These are phyloP conservation scores for Grosmannia huntii DNA, from an alignment of 2,329 filamentous ascomycete genomes.

Conservation along the genomic window DNA sequence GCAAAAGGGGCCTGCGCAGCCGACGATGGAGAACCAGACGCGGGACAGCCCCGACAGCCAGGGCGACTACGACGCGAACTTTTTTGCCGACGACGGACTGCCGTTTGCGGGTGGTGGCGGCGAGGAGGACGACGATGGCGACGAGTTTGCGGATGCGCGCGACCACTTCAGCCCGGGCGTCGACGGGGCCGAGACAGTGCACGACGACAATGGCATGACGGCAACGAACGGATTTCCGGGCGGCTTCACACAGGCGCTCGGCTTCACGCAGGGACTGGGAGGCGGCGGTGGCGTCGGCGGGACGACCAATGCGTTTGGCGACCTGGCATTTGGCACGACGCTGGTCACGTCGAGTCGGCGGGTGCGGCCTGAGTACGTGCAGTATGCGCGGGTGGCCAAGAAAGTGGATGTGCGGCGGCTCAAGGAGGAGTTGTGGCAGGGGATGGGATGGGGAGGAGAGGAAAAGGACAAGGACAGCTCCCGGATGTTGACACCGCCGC, in stretches of 20 bases:
- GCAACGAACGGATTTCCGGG: conserved; percentile 22
- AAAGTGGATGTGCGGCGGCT: conserved; percentile 57
- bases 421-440: conserved; percentile 60
- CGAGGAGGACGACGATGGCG: conserved; percentile 47
- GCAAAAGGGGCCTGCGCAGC: conserved; percentile 39
- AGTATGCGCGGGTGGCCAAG: conserved; percentile 58
- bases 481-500: conserved; percentile 11
- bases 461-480: conserved; percentile 27
- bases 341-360: conserved; percentile 53
- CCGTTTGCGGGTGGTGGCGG: conserved; percentile 58
- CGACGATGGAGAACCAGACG: conserved; percentile 14
- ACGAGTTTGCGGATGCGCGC: conserved; percentile 67
- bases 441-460: conserved; percentile 34
- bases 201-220: neutral
- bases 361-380: conserved; percentile 54
- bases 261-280: conserved; percentile 22
- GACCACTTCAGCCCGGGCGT: conserved; percentile 63
- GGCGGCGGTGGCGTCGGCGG: conserved; percentile 21
- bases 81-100: conserved; percentile 83
- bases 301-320: conserved; percentile 26
- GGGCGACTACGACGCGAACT: conserved; percentile 87
- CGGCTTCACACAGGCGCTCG: conserved; percentile 13
- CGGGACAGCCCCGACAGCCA: conserved; percentile 45
- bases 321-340: conserved; percentile 49
- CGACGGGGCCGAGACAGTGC: conserved; percentile 23